A percentile compares a stretch with the other conserved stretches of the same genome.
Evolutionary conservation across 1,284 basidiomycete genomes (phyloP).

Genomic region (Thecaphora frezii): DNA sequence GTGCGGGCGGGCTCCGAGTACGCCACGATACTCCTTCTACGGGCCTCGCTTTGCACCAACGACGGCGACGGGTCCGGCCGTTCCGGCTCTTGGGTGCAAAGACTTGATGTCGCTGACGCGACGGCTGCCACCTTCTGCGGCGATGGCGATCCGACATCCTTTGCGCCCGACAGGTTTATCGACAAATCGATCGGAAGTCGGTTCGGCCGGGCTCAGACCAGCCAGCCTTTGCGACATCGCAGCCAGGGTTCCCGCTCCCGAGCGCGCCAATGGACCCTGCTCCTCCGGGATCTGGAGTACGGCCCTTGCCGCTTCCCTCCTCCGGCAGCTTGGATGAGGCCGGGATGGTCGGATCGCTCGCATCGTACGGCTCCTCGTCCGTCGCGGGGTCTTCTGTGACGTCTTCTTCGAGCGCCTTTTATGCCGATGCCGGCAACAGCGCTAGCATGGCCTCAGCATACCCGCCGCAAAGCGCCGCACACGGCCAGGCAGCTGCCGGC

Average conservation of each 20-base stretch:
- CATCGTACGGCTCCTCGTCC: neutral
- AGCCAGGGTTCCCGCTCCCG: slow-evolving; percentile 14
- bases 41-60: too few relatives aligned
- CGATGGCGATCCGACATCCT: neutral
- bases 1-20: too few relatives aligned
- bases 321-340: neutral
- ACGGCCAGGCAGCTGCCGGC: slow-evolving; percentile 12
- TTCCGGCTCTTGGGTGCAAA: too few relatives aligned
- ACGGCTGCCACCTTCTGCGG: too few relatives aligned
- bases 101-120: too few relatives aligned
- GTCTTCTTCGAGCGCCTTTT: slow-evolving; percentile 14
- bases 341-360: neutral
- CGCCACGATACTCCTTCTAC: too few relatives aligned
- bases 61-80: too few relatives aligned
- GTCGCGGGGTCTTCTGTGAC: neutral
- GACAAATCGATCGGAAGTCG: slow-evolving; percentile 50
- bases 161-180: slow-evolving; percentile 27
- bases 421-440: slow-evolving; percentile 7
- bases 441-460: too few relatives aligned
- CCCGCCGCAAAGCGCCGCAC: neutral
- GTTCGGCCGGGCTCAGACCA: slow-evolving; percentile 22
- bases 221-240: slow-evolving; percentile 18
- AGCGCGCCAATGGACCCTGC: neutral
- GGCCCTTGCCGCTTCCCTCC: neutral
- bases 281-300: neutral